Percentiles rank a stretch among this genome's conserved stretches.
phyloP scores from a whole-genome alignment of 352 stramenopile species.

The Globisporangium canariense region DNA sequence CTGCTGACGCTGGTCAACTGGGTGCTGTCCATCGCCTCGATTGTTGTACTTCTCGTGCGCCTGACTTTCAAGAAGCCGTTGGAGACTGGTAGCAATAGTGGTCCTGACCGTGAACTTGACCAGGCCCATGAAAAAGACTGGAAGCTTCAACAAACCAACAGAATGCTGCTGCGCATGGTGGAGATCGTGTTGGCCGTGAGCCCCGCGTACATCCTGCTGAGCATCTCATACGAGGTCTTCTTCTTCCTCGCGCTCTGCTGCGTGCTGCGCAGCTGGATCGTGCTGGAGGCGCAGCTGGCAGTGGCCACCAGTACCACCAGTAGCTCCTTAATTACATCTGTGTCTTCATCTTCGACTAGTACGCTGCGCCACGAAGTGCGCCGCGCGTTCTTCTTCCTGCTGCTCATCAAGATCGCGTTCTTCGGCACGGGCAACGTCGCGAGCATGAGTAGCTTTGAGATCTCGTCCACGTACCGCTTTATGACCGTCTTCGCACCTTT shows the following conservation, averaged over 20 bases:
- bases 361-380: constrained; percentile 38
- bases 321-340: neutral
- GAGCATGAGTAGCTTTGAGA: constrained; percentile 85
- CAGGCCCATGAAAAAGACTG: neutral
- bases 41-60: constrained; percentile 30
- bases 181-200: constrained; percentile 56
- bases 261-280: constrained; percentile 61
- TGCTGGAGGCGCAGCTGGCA: constrained; percentile 33
- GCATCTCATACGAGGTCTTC: constrained; percentile 83
- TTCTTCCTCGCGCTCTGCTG: constrained; percentile 65
- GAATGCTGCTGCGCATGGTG: constrained; percentile 34
- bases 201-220: constrained; percentile 67
- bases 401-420: constrained; percentile 82
- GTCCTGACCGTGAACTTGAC: neutral
- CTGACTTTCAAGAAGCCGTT: constrained; percentile 1
- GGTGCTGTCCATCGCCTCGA: constrained; percentile 38
- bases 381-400: constrained; percentile 74
- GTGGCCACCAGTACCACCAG: neutral
- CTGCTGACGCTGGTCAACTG: constrained; percentile 56
- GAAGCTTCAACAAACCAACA: neutral
- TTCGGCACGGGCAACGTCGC: constrained; percentile 85
- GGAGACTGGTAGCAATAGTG: neutral
- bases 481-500: constrained; percentile 82
- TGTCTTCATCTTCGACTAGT: neutral
- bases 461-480: constrained; percentile 84